Conservation (phyloP, 768 basidiomycete species). For the Pleurotus ostreatus region DNA sequence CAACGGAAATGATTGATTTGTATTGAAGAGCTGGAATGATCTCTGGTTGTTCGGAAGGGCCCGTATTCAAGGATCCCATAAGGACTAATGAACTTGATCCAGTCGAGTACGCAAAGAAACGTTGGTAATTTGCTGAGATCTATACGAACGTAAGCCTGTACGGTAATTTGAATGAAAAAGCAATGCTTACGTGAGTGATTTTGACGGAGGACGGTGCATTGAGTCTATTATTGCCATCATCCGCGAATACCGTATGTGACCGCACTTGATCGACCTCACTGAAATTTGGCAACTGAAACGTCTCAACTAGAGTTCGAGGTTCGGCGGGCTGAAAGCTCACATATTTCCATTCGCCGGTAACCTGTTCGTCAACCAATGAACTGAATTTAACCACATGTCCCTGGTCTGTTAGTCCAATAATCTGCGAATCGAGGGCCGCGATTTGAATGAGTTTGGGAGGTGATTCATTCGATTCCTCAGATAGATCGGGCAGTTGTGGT, state of each 20-base stretch:
- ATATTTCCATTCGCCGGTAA: constrained; percentile 61
- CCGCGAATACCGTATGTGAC: constrained; percentile 39
- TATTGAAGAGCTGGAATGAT: constrained; percentile 75
- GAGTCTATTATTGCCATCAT: constrained; percentile 20
- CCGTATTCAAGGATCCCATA: constrained; percentile 54
- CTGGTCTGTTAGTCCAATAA: constrained; percentile 77
- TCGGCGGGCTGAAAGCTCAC: constrained; percentile 34
- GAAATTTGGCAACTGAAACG: constrained; percentile 63
- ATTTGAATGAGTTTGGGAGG: constrained; percentile 59
- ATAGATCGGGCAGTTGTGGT: constrained; percentile 54
- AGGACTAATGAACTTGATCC: constrained; percentile 69
- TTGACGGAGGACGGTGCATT: constrained; percentile 43
- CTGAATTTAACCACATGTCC: constrained; percentile 73
- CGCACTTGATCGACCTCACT: constrained; percentile 56
- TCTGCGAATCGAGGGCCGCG: constrained; percentile 67
- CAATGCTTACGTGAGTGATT: constrained; percentile 67
- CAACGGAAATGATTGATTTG: constrained; percentile 77
- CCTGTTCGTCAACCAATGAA: constrained; percentile 37
- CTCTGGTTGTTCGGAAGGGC: constrained; percentile 41
- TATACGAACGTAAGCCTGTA: constrained; percentile 30
- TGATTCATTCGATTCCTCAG: constrained; percentile 20
- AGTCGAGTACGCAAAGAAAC: constrained; percentile 81
- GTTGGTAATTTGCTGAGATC: constrained; percentile 81
- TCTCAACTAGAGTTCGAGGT: constrained; percentile 4
- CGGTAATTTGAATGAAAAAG: constrained; percentile 8